Conservation (phyloP, 1,139 yeast genomes). For the Debaryomycetaceae sp. region DNA sequence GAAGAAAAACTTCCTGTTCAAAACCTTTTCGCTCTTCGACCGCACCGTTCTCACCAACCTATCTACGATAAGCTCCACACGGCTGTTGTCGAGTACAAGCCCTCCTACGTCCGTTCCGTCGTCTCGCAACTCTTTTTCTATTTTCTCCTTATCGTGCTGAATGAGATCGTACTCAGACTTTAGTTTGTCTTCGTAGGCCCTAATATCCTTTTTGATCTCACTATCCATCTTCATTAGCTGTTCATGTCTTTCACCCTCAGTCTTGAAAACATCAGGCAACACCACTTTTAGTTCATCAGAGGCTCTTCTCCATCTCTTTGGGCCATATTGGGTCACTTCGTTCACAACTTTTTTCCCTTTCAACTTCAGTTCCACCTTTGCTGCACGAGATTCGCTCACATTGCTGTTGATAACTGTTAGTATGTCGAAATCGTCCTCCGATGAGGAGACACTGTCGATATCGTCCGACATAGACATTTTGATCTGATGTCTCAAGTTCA, state of each 20-base stretch:
- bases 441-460: neutral
- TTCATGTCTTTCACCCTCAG: constrained; percentile 24
- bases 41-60: constrained; percentile 2
- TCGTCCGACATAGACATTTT: neutral
- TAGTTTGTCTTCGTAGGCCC: constrained; percentile 12
- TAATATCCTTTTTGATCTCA: constrained; percentile 16
- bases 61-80: constrained; percentile 3
- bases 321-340: neutral
- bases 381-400: neutral
- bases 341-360: neutral
- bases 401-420: constrained; percentile 3
- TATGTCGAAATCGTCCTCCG: constrained; percentile 5
- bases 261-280: constrained; percentile 25
- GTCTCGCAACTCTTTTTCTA: constrained; percentile 5
- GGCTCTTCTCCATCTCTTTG: neutral
- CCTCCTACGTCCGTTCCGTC: neutral
- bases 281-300: constrained; percentile 18
- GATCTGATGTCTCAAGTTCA: neutral
- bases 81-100: constrained; percentile 2
- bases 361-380: neutral
- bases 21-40: constrained; percentile 1
- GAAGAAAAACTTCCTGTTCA: constrained; percentile 6
- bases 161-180: constrained; percentile 2
- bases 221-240: constrained; percentile 15
- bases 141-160: constrained; percentile 1